These are phyloP conservation scores for Phyllosticta capitalensis DNA, from an alignment of 2,329 filamentous ascomycete genomes.

Conservation along the genomic window DNA sequence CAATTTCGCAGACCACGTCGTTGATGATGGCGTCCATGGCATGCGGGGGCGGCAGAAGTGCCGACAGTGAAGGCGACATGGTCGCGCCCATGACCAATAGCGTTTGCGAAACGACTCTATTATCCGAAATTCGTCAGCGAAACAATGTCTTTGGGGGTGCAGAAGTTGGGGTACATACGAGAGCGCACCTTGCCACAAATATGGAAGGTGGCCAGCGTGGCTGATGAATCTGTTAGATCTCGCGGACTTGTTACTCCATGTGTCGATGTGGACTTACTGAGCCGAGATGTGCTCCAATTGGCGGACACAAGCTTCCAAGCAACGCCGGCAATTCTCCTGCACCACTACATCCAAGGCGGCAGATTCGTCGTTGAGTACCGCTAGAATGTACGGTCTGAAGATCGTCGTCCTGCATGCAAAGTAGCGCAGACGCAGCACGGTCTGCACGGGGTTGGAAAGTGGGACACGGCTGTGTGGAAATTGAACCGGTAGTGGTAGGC, in stretches of 20 bases:
- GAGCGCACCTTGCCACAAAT: conserved; percentile 75
- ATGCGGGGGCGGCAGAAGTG: conserved; percentile 48
- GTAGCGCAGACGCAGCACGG: conserved; percentile 68
- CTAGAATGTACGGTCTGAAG: conserved; percentile 72
- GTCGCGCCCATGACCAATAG: conserved; percentile 76
- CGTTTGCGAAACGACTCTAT: conserved; percentile 72
- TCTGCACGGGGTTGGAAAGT: conserved; percentile 65
- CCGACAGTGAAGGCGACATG: conserved; percentile 63
- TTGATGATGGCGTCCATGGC: conserved; percentile 67
- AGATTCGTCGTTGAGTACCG: conserved; percentile 68
- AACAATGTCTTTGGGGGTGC: background rate
- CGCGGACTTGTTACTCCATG: background rate
- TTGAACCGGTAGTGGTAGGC: conserved; percentile 62
- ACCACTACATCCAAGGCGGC: conserved; percentile 62
- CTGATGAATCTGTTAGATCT: conserved; percentile 28
- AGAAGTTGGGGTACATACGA: conserved; percentile 23
- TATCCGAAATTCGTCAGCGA: conserved; percentile 2
- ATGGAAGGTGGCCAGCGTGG: conserved; percentile 75
- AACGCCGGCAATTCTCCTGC: conserved; percentile 70
- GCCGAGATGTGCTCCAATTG: conserved; percentile 71
- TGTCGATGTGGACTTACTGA: conserved; percentile 48
- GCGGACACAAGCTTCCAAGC: conserved; percentile 67
- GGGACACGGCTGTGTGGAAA: conserved; percentile 63
- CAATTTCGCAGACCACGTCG: conserved; percentile 66
- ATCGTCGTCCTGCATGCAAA: conserved; percentile 82